Evolutionary conservation across 352 stramenopile species (phyloP).

Genomic region (Albugo candida): DNA sequence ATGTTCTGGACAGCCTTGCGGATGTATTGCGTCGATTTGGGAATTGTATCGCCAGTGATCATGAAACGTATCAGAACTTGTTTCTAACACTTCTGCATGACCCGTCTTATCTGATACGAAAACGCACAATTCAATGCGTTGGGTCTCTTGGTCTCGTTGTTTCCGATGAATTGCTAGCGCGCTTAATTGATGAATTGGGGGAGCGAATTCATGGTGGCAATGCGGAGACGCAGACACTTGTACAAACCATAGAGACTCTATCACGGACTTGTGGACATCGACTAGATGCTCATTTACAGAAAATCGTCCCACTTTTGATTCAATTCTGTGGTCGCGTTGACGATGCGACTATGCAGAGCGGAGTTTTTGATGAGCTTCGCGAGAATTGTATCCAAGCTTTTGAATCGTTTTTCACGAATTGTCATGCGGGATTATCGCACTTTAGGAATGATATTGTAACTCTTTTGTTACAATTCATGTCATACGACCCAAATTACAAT

Average conservation of each 20-base stretch:
- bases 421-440: constrained; percentile 89
- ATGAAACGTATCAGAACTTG: constrained; percentile 79
- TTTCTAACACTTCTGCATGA: constrained; percentile 71
- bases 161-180: constrained; percentile 85
- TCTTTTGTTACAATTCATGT: constrained; percentile 84
- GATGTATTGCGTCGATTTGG: constrained; percentile 94
- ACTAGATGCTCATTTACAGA: constrained; percentile 87
- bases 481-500: constrained; percentile 98
- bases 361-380: constrained; percentile 87
- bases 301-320: constrained; percentile 92
- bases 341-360: constrained; percentile 85
- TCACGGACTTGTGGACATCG: constrained; percentile 90
- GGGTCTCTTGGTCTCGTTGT: constrained; percentile 90
- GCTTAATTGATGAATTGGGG: constrained; percentile 85
- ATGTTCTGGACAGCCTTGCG: constrained; percentile 94
- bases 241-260: constrained; percentile 95
- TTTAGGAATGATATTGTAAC: constrained; percentile 86
- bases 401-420: constrained; percentile 92
- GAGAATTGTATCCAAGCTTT: constrained; percentile 98
- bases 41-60: constrained; percentile 68
- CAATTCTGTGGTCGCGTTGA: constrained; percentile 85
- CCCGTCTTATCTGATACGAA: constrained; percentile 81
- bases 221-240: constrained; percentile 80
- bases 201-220: constrained; percentile 70
- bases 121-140: constrained; percentile 89